Evolutionary conservation across 2,329 filamentous ascomycete species (phyloP).

Genomic region (Colletotrichum paranaense): DNA sequence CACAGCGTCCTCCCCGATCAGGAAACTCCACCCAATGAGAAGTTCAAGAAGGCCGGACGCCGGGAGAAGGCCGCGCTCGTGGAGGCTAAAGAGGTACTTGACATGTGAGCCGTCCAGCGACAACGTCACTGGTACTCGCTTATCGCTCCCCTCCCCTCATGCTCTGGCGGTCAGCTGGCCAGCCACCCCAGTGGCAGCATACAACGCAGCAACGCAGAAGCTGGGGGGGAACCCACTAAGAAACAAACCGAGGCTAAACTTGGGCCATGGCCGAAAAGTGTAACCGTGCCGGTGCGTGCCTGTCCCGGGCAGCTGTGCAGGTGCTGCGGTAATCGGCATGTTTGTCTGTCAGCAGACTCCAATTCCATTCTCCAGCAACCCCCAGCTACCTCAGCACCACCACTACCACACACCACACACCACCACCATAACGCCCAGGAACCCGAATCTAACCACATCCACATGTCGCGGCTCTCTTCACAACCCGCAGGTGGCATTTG

Average conservation of each 20-base stretch:
- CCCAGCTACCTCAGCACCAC: not conserved
- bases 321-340: conserved; percentile 15
- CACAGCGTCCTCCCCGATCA: conserved; percentile 23
- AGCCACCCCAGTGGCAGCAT: conserved; percentile 2
- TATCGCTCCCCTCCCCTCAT: conserved; percentile 8
- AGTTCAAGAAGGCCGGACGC: not conserved
- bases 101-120: conserved; percentile 2
- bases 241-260: conserved; percentile 37
- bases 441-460: conserved; percentile 36
- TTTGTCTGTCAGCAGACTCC: conserved; percentile 31
- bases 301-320: not conserved
- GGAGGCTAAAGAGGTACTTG: conserved; percentile 34
- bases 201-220: conserved; percentile 11
- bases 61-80: conserved; percentile 2
- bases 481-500: conserved; percentile 31
- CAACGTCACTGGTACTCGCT: conserved; percentile 30
- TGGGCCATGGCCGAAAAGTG: conserved; percentile 34
- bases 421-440: conserved; percentile 9
- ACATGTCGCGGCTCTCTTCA: conserved; percentile 32
- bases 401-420: conserved; percentile 12
- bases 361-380: conserved; percentile 24
- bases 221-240: conserved; percentile 12
- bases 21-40: conserved; percentile 22
- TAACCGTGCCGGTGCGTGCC: conserved; percentile 23
- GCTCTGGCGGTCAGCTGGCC: conserved; percentile 14